These are phyloP conservation scores for Detonula confervacea DNA, from an alignment of 352 stramenopile species.

Conservation along the genomic window DNA sequence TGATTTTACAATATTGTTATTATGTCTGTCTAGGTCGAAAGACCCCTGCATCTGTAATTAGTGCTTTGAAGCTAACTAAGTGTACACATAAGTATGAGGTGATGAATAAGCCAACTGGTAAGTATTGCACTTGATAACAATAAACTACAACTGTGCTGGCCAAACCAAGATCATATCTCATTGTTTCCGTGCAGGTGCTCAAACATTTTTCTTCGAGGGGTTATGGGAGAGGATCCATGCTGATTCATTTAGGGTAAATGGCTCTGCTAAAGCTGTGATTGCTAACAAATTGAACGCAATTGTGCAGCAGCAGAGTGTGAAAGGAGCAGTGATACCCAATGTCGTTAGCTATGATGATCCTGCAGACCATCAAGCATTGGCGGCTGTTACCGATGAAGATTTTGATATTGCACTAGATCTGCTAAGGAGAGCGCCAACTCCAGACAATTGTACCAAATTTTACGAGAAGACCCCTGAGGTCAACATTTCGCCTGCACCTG, in stretches of 20 bases:
- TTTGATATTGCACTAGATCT: constrained; percentile 37
- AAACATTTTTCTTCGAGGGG: constrained; percentile 33
- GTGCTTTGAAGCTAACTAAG: constrained; percentile 41
- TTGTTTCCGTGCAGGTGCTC: too few species aligned
- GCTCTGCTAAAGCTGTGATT: background rate
- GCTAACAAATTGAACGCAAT: constrained; percentile 19
- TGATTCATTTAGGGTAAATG: constrained; percentile 19
- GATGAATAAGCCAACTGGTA: constrained; percentile 4
- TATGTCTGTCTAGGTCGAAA: too few species aligned
- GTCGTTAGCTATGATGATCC: constrained; percentile 20
- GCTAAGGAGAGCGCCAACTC: constrained; percentile 19
- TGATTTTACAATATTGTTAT: too few species aligned
- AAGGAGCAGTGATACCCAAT: constrained; percentile 24
- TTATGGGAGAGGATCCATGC: constrained; percentile 49
- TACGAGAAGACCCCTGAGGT: background rate
- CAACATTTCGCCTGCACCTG: constrained; percentile 11
- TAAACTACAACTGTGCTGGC: too few species aligned
- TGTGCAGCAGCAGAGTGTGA: constrained; percentile 14
- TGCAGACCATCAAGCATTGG: background rate
- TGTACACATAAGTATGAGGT: constrained; percentile 25
- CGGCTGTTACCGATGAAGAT: constrained; percentile 24
- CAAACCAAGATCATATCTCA: too few species aligned
- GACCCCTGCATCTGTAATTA: constrained; percentile 10
- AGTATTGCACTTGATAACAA: too few species aligned
- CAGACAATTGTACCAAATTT: constrained; percentile 2